phyloP scores from a whole-genome alignment of 148 eudicot genomes.

The Camellia granthamiana region DNA sequence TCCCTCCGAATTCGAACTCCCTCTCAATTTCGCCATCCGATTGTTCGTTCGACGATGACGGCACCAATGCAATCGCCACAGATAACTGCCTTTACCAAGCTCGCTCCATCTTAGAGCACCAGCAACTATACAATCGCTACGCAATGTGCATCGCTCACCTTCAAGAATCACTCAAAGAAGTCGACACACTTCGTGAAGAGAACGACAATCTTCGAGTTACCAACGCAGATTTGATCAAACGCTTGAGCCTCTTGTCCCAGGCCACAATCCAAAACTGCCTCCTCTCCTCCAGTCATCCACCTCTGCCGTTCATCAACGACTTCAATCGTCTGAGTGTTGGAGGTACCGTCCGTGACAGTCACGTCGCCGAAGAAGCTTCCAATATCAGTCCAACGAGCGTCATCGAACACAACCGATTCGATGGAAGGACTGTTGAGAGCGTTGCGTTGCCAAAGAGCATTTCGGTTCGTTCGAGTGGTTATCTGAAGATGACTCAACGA shows the following conservation, averaged over 20 bases:
- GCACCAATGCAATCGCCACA: slow-evolving; percentile 13
- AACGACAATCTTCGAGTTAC: slow-evolving; percentile 53
- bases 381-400: slow-evolving; percentile 46
- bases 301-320: slow-evolving; percentile 19
- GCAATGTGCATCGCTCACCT: slow-evolving; percentile 49
- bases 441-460: slow-evolving; percentile 51
- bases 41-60: slow-evolving; percentile 29
- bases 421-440: slow-evolving; percentile 23
- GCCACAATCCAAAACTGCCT: slow-evolving; percentile 29
- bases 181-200: slow-evolving; percentile 50
- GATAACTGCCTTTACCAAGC: slow-evolving; percentile 46
- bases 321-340: slow-evolving; percentile 13
- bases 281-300: slow-evolving; percentile 20
- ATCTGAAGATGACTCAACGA: slow-evolving; percentile 33
- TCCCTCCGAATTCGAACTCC: slow-evolving; percentile 16
- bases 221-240: slow-evolving; percentile 50
- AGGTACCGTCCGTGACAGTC: slow-evolving; percentile 8
- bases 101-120: slow-evolving; percentile 51
- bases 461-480: slow-evolving; percentile 58
- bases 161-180: slow-evolving; percentile 45
- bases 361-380: not conserved
- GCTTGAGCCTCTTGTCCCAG: slow-evolving; percentile 33
- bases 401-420: slow-evolving; percentile 21
- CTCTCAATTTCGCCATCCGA: slow-evolving; percentile 37
- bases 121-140: slow-evolving; percentile 68